phyloP scores from a whole-genome alignment of 2,329 filamentous ascomycete species.

The Ceratocystis destructans region DNA sequence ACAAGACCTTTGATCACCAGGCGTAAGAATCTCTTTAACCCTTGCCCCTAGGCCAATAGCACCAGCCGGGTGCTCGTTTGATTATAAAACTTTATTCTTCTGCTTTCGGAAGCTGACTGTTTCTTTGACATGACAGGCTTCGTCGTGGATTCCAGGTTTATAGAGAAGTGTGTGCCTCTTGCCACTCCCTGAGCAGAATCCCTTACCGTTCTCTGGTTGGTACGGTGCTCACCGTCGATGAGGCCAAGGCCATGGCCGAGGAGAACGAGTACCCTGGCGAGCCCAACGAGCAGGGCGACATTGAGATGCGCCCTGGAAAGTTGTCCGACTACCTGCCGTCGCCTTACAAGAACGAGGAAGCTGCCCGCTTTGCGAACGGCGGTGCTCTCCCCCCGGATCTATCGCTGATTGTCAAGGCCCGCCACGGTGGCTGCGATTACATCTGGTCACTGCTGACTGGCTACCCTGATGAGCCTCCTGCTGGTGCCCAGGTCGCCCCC shows the following conservation, averaged over 20 bases:
- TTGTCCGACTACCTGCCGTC: conserved; percentile 90
- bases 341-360: conserved; percentile 98
- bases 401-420: conserved; percentile 91
- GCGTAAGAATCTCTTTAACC: conserved; percentile 49
- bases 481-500: conserved; percentile 68
- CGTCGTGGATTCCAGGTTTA: conserved; percentile 99
- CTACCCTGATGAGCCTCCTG: conserved; percentile 91
- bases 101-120: neutral
- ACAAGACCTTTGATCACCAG: conserved; percentile 94
- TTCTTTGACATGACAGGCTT: conserved; percentile 43
- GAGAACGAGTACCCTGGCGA: conserved; percentile 98
- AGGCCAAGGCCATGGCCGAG: conserved; percentile 93
- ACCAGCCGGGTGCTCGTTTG: too few species aligned
- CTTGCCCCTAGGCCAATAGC: neutral
- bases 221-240: conserved; percentile 84
- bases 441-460: conserved; percentile 94
- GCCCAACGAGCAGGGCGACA: conserved; percentile 94
- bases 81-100: too few species aligned
- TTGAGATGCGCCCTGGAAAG: conserved; percentile 97
- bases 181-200: conserved; percentile 89
- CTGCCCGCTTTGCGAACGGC: conserved; percentile 93
- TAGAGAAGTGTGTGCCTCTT: conserved; percentile 92
- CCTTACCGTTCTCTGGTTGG: conserved; percentile 90
- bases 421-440: conserved; percentile 97
- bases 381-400: conserved; percentile 96